phyloP scores from a whole-genome alignment of 176 grass and related monocot species.

The Aegilops longissima region DNA sequence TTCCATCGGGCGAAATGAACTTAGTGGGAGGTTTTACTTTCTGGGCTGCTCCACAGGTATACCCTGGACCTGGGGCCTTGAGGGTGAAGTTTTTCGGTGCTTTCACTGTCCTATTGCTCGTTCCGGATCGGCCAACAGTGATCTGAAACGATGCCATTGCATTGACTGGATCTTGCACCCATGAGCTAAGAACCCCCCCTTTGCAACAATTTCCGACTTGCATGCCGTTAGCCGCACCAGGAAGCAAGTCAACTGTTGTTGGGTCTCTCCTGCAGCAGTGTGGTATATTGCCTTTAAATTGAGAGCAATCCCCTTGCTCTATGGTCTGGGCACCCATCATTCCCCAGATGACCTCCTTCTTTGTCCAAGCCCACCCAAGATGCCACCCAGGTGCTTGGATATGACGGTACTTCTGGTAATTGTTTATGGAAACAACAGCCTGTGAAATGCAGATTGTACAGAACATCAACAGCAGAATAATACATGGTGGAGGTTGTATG shows the following conservation, averaged over 20 bases:
- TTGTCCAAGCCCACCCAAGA: constrained; percentile 73
- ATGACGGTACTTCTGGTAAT: constrained; percentile 82
- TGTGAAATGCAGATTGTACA: constrained; percentile 32
- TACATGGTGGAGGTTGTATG: not conserved
- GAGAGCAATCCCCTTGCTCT: constrained; percentile 81
- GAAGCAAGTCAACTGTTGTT: constrained; percentile 58
- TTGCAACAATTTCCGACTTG: constrained; percentile 74
- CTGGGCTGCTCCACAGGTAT: constrained; percentile 57
- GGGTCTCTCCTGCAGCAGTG: constrained; percentile 72
- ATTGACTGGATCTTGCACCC: constrained; percentile 60
- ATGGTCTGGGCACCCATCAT: constrained; percentile 57
- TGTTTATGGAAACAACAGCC: constrained; percentile 68
- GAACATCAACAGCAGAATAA: constrained; percentile 14
- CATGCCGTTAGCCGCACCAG: constrained; percentile 52
- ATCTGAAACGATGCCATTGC: constrained; percentile 63
- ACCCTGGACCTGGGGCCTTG: constrained; percentile 59
- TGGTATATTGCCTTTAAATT: constrained; percentile 60
- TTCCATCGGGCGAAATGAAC: constrained; percentile 59
- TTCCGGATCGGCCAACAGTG: constrained; percentile 64
- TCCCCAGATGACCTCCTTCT: constrained; percentile 79
- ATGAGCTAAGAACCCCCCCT: constrained; percentile 70
- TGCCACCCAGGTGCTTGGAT: constrained; percentile 80
- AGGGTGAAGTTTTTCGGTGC: constrained; percentile 55
- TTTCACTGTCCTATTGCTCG: constrained; percentile 69
- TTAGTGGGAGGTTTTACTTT: constrained; percentile 52